phyloP scores from a whole-genome alignment of 73 alveolate genomes.

The Blepharisma stoltei region DNA sequence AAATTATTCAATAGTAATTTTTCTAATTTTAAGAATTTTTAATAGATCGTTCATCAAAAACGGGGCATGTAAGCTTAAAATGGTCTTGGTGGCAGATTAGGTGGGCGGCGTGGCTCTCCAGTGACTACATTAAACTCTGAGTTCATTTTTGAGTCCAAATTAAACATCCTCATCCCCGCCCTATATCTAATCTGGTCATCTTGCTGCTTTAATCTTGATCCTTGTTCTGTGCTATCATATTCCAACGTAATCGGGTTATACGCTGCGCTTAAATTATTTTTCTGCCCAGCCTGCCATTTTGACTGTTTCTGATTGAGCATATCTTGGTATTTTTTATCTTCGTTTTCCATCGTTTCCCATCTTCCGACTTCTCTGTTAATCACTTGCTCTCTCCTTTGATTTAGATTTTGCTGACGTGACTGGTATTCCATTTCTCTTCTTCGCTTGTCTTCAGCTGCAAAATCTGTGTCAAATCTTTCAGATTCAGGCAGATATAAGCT shows the following conservation, averaged over 20 bases:
- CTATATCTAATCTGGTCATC: constrained; percentile 92
- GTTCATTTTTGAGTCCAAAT: constrained; percentile 87
- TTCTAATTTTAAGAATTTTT: no score
- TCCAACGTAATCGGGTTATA: constrained; percentile 90
- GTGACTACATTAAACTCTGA: constrained; percentile 90
- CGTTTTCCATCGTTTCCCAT: constrained; percentile 95
- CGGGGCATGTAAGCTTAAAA: constrained; percentile 53
- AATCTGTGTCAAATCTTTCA: constrained; percentile 84
- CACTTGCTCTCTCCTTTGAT: constrained; percentile 56
- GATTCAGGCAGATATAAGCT: constrained; percentile 59
- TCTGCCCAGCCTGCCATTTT: constrained; percentile 77
- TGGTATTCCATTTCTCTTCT: constrained; percentile 69
- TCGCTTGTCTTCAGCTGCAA: constrained; percentile 77
- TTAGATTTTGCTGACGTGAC: constrained; percentile 53
- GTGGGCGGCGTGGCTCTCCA: constrained; percentile 76
- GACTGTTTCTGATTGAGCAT: constrained; percentile 75
- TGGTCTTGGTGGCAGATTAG: constrained; percentile 50
- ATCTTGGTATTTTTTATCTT: constrained; percentile 69
- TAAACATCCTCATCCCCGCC: constrained; percentile 82
- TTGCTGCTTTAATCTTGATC: constrained; percentile 67
- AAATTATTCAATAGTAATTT: constrained; percentile 10
- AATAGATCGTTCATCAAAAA: no score
- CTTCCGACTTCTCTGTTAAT: constrained; percentile 84
- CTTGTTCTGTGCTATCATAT: constrained; percentile 88
- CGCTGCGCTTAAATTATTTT: constrained; percentile 86